Base-by-base conservation (phyloP, 2,329 filamentous ascomycete genomes). In the Chrysoporthe puriensis region DNA sequence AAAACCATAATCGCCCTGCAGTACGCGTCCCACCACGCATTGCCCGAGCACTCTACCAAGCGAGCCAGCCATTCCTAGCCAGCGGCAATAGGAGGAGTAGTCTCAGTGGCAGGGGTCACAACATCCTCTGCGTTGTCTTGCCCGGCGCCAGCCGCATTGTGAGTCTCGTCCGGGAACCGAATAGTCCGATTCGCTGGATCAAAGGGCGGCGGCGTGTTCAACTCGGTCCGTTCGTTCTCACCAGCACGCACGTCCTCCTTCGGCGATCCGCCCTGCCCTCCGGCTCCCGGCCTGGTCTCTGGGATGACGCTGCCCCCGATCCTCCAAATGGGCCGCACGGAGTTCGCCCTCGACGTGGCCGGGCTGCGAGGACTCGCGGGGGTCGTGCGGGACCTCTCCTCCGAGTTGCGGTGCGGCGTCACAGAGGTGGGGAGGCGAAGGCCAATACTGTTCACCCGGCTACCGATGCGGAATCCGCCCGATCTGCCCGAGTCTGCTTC, bases 131-230 rank as follows among this genome's bases (percentile, higher is more conserved):
- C 2, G 3, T 14, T n/a, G 21, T 14, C 34, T 48, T 58, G 21
- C 21, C 50, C n/a, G 4, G 13, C 54, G 46, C 14, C 32, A 52
- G 9, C 52, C 42, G 48, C 46, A 57, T 65, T 66, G 32, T 57
- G 60, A 54, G 69, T 60, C 67, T 82, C 82, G 70, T 83, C 82
- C 4, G 80, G 79, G 65, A 84, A 83, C 4, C 80, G 79, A 69
- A 84, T 81, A 18, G 78, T 79, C 68, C 82, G 77, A 43, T 73
- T 72, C 21, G 73, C 71, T 14, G 67, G 63, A 40, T 62, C 68
- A 16, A 70, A 70, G 43, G 70, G 64, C 58, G 72, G 64, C 14
- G 36, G 21, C 16, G 52, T 36, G 11, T 16, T 32, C 3, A 21
- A 34, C 13, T 52, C 21, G 62, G 40, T 63, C 63, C 54, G 68